Conservation (phyloP, 2,329 filamentous ascomycete genomes). For the Myriosclerotinia curreyana region DNA sequence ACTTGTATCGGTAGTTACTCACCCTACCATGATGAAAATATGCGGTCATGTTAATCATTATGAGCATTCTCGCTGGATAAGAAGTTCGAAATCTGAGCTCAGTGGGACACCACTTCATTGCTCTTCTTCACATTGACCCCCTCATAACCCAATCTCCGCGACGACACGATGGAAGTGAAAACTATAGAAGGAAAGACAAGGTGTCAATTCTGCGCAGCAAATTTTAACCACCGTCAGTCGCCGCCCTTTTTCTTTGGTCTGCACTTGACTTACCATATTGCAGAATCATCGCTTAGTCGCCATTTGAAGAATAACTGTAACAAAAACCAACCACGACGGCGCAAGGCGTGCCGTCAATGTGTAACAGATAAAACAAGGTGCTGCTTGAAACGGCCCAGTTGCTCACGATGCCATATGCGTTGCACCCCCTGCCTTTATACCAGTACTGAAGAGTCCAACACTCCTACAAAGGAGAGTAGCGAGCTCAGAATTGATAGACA, state of each 20-base stretch:
- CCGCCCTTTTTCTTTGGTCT: not conserved
- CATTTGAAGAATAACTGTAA: not conserved
- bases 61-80: not conserved
- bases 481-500: too few relatives aligned
- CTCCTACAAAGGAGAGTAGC: too few relatives aligned
- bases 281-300: slow-evolving; percentile 3
- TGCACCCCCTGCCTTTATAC: too few relatives aligned
- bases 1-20: too few relatives aligned
- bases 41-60: too few relatives aligned
- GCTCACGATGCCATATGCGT: not conserved
- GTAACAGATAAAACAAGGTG: not conserved
- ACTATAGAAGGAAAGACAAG: not conserved
- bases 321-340: not conserved
- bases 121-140: not conserved
- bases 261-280: not conserved
- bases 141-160: not conserved
- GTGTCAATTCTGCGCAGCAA: not conserved
- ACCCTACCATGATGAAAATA: too few relatives aligned
- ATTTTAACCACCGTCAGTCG: not conserved
- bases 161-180: not conserved
- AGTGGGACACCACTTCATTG: too few relatives aligned
- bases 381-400: not conserved
- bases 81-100: not conserved
- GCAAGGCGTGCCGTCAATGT: not conserved
- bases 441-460: too few relatives aligned